These are phyloP conservation scores for Acidiella bohemica DNA, from an alignment of 495 filamentous ascomycete species.

Conservation along the genomic window DNA sequence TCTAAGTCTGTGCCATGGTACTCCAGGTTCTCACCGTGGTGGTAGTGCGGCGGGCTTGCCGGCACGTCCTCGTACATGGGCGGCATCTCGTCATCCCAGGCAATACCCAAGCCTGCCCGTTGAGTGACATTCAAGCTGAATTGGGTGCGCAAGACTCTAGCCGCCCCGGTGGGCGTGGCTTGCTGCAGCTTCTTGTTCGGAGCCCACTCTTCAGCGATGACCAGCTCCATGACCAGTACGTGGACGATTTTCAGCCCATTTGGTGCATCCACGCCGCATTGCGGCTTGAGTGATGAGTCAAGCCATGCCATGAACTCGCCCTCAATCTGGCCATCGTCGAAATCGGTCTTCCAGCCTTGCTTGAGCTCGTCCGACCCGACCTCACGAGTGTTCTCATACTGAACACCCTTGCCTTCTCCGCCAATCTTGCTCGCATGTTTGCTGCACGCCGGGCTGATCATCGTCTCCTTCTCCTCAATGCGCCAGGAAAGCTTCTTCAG, in stretches of 20 bases:
- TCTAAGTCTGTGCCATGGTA: no score
- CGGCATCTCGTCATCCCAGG: conserved; percentile 93
- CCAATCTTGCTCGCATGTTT: conserved; percentile 64
- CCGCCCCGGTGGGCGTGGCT: conserved; percentile 76
- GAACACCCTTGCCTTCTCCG: conserved; percentile 57
- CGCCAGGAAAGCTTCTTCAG: conserved; percentile 84
- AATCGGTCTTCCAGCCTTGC: conserved; percentile 94
- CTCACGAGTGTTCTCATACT: conserved; percentile 61
- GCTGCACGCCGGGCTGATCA: conserved; percentile 66
- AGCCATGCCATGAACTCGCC: conserved; percentile 68
- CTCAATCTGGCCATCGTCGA: conserved; percentile 43
- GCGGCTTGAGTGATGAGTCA: conserved; percentile 43
- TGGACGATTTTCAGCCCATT: conserved; percentile 70
- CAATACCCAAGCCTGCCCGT: conserved; percentile 75
- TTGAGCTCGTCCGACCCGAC: conserved; percentile 66
- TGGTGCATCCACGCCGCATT: conserved; percentile 70
- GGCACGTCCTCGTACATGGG: conserved; percentile 93
- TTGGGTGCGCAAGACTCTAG: conserved; percentile 85
- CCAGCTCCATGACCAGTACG: conserved; percentile 79
- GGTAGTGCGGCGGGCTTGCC: conserved; percentile 68
- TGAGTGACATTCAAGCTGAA: conserved; percentile 73
- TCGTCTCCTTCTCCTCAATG: conserved; percentile 72
- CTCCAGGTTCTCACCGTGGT: no score
- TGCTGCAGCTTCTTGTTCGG: conserved; percentile 53
- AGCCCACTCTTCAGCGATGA: conserved; percentile 83